These are phyloP conservation scores for Tricholoma terreum DNA, from an alignment of 768 basidiomycete species.

Conservation along the genomic window DNA sequence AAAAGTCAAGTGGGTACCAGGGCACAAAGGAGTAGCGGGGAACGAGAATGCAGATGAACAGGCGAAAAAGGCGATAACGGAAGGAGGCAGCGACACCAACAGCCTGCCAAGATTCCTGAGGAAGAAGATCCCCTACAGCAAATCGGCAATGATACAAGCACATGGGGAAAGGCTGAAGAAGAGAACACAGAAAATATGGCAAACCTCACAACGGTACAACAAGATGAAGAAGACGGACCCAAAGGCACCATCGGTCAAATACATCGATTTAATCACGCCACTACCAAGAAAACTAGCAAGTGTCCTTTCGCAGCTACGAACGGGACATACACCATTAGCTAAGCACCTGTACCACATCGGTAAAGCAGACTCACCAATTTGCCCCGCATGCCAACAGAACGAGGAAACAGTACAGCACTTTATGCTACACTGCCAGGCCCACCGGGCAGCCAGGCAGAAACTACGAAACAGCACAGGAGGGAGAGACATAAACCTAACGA, in stretches of 20 bases:
- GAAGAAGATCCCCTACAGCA: background rate
- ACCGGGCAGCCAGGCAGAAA: too few relatives aligned
- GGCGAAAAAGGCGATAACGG: too few relatives aligned
- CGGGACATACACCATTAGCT: slow-evolving; percentile 25
- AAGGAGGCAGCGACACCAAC: background rate
- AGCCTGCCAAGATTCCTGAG: background rate
- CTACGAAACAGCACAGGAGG: too few relatives aligned
- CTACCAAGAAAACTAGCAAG: slow-evolving; percentile 14
- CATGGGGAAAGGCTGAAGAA: background rate
- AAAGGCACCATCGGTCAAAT: slow-evolving; percentile 12
- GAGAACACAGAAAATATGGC: background rate
- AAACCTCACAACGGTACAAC: background rate
- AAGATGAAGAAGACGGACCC: too few relatives aligned
- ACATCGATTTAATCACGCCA: slow-evolving; percentile 4
- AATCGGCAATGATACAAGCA: slow-evolving; percentile 4
- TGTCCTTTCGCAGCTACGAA: too few relatives aligned
- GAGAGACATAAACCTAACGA: too few relatives aligned
- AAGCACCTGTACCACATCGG: too few relatives aligned
- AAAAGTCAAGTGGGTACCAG: too few relatives aligned
- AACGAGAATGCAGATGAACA: slow-evolving; percentile 13
- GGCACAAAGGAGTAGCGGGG: slow-evolving; percentile 7
- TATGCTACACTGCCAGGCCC: too few relatives aligned
- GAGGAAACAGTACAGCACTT: too few relatives aligned
- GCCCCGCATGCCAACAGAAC: background rate
- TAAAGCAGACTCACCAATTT: slow-evolving; percentile 16